Evolutionary conservation across 2,329 filamentous ascomycete species (phyloP), one percentile per base, ranked within the genome.

Genomic region (Knufia petricola): DNA sequence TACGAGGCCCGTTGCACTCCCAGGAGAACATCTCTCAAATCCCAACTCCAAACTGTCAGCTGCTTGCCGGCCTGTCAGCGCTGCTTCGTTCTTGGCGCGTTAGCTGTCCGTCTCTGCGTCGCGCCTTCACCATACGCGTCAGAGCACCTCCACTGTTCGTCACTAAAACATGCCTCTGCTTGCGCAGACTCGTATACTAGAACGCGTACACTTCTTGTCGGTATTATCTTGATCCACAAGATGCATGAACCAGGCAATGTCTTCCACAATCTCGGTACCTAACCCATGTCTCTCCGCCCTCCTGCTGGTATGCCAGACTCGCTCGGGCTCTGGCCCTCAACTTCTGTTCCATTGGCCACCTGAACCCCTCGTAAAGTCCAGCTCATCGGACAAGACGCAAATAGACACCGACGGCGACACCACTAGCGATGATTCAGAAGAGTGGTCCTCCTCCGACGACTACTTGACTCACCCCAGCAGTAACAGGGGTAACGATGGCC

Each of bases 331-430:
- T 23, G 87, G 87, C 13, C 85, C 87, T 31, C 79, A 81, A 55
- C 84, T 92, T 59, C 84, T 92, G 59, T 94, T 89, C 65, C 86
- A 94, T 66, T 92, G 92, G 61, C 87, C 87, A n/a, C 76, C 81
- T 63, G 56, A 52, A 52, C 64, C 50, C 65, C 67, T 56, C 20
- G 37, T 51, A 3, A 42, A 54, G 10, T 51, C 50, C 30, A 43
- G 44, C 17, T 31, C 38, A 26, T 36, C 21, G 48, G 50, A 13
- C 26, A 48, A 28, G 46, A 42, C 7, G 40, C 41, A 31, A 21
- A 40, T 12, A 50, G 44, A 50, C 17, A 47, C 47, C 2, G 42
- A 55, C 13, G 54, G 52, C 12, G 54, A 55, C n/a, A 52, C 58
- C 23, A 55, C 55, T 19, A 60, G 56, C 49, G 55, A 49, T 46